Conservation (phyloP, 1,284 basidiomycete species). For the Trametes polyzona region DNA sequence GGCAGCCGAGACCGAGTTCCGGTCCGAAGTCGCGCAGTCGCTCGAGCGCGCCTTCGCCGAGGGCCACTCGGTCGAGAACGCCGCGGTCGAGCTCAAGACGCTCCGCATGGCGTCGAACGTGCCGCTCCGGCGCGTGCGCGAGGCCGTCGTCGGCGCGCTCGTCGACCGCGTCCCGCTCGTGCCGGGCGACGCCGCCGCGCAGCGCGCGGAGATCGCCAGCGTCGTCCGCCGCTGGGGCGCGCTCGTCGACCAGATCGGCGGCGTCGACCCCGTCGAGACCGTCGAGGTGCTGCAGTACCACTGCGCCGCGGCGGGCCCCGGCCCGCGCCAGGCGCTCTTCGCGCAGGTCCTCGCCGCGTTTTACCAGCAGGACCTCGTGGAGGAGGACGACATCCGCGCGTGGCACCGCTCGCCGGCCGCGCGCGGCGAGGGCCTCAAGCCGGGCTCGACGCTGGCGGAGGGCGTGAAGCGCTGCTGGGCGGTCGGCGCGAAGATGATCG, state of each 20-base stretch:
- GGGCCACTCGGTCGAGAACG: constrained; percentile 89
- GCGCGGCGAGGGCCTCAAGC: constrained; percentile 50
- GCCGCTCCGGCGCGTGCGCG: constrained; percentile 74
- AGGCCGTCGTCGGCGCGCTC: constrained; percentile 76
- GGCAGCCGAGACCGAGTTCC: constrained; percentile 74
- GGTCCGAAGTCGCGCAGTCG: constrained; percentile 76
- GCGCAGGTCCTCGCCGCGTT: constrained; percentile 75
- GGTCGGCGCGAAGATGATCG: constrained; percentile 73
- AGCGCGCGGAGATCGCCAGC: constrained; percentile 62
- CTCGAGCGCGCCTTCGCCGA: constrained; percentile 91
- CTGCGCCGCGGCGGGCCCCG: constrained; percentile 61
- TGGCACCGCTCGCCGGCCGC: constrained; percentile 65
- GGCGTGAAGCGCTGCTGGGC: constrained; percentile 71
- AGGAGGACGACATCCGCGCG: constrained; percentile 76
- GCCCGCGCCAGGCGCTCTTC: constrained; percentile 62
- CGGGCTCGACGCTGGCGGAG: constrained; percentile 45
- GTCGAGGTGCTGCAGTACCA: constrained; percentile 71
- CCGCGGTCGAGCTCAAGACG: constrained; percentile 91
- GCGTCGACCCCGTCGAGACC: constrained; percentile 76
- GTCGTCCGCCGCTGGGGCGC: constrained; percentile 72
- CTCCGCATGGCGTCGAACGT: constrained; percentile 95
- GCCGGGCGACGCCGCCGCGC: constrained; percentile 52
- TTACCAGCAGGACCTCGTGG: constrained; percentile 78
- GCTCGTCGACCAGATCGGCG: constrained; percentile 75
- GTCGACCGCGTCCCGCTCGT: constrained; percentile 68